These are phyloP conservation scores for Penicillium cataractarum DNA, from an alignment of 495 filamentous ascomycete species.

Conservation along the genomic window DNA sequence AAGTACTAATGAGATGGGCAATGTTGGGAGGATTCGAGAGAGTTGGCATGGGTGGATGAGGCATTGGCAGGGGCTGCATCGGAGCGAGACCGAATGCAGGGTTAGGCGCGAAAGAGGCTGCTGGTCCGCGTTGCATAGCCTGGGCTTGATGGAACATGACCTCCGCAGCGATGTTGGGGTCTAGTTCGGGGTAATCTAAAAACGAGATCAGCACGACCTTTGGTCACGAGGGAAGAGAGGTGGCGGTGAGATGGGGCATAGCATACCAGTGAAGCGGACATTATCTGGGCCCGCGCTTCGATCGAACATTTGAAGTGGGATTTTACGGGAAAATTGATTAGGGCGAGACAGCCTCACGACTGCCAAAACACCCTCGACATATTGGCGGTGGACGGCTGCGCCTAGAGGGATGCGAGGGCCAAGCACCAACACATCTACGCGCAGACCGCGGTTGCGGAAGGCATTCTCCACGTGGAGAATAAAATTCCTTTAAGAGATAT, in stretches of 20 bases:
- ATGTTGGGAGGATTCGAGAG: slow-evolving; percentile 46
- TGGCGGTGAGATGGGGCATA: too few relatives aligned
- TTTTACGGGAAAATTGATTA: slow-evolving; percentile 68
- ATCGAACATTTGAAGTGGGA: slow-evolving; percentile 84
- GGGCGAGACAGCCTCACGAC: slow-evolving; percentile 72
- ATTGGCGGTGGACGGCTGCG: slow-evolving; percentile 79
- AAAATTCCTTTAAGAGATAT: slow-evolving; percentile 61
- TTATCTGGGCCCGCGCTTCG: slow-evolving; percentile 69
- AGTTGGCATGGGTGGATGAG: slow-evolving; percentile 36
- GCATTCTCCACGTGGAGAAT: slow-evolving; percentile 77
- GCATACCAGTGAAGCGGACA: slow-evolving; percentile 73
- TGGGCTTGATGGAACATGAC: slow-evolving; percentile 76
- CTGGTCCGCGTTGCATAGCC: slow-evolving; percentile 51
- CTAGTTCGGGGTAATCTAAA: slow-evolving; percentile 77
- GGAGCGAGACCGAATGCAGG: slow-evolving; percentile 48
- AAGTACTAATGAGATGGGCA: slow-evolving; percentile 53
- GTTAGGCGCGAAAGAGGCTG: slow-evolving; percentile 48
- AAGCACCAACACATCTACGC: slow-evolving; percentile 74
- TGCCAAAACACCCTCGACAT: slow-evolving; percentile 85
- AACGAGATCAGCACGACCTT: slow-evolving; percentile 8
- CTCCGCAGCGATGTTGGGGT: slow-evolving; percentile 74
- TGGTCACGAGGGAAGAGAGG: too few relatives aligned
- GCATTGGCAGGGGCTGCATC: slow-evolving; percentile 39
- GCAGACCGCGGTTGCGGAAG: slow-evolving; percentile 71
- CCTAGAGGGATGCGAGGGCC: slow-evolving; percentile 76